These are phyloP conservation scores for Blastobotrys serpentis DNA, from an alignment of 1,139 yeast species.

Conservation along the genomic window DNA sequence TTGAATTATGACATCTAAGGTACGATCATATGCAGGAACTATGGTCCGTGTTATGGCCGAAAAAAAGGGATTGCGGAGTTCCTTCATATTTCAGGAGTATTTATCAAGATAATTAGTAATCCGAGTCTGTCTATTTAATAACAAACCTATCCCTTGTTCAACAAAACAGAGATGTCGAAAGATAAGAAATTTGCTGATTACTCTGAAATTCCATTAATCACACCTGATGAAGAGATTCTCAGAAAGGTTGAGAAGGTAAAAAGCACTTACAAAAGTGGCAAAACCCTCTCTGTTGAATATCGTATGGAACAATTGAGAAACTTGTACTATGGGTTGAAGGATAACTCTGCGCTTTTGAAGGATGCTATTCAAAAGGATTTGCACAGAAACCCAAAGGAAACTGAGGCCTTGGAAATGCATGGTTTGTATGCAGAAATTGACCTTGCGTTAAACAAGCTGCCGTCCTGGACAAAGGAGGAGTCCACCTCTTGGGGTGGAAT, in stretches of 20 bases:
- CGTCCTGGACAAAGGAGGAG: slow-evolving; percentile 61
- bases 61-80: slow-evolving; percentile 1
- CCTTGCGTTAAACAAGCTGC: slow-evolving; percentile 58
- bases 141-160: too few species aligned
- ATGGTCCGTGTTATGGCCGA: not conserved
- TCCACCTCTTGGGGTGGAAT: slow-evolving; percentile 47
- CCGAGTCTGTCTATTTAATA: too few species aligned
- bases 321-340: slow-evolving; percentile 63
- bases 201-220: slow-evolving; percentile 31
- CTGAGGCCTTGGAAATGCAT: slow-evolving; percentile 56
- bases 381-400: slow-evolving; percentile 61
- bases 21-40: slow-evolving; percentile 8
- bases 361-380: slow-evolving; percentile 67
- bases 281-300: slow-evolving; percentile 54
- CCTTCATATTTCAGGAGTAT: too few species aligned
- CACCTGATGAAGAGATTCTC: slow-evolving; percentile 54
- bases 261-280: slow-evolving; percentile 48
- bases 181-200: slow-evolving; percentile 15
- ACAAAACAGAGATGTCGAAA: too few species aligned
- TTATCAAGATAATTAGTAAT: too few species aligned
- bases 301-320: slow-evolving; percentile 66
- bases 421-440: slow-evolving; percentile 56
- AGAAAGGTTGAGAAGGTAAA: slow-evolving; percentile 46
- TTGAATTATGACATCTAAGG: not conserved
- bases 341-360: slow-evolving; percentile 54